These are phyloP conservation scores for Ceratocystis lukuohia DNA, from an alignment of 2,329 filamentous ascomycete species.

Conservation along the genomic window DNA sequence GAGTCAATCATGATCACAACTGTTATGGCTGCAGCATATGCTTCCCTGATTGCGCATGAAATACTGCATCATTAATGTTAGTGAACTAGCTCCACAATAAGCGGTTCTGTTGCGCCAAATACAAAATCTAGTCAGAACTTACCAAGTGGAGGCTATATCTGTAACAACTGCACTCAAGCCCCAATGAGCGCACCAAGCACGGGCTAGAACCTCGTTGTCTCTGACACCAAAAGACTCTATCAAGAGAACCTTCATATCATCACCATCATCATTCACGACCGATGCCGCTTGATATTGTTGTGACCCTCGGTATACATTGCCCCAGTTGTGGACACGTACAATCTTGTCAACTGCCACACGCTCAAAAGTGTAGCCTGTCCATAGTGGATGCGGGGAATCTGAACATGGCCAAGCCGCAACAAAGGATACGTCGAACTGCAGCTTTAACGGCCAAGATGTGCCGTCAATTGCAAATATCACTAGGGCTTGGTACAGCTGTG, in stretches of 20 bases:
- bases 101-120: not conserved
- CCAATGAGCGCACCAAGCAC: constrained; percentile 67
- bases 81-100: not conserved
- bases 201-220: constrained; percentile 63
- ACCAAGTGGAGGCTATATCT: constrained; percentile 55
- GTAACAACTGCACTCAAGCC: constrained; percentile 58
- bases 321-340: constrained; percentile 54
- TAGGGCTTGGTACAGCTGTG: constrained; percentile 44
- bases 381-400: constrained; percentile 53
- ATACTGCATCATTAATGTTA: constrained; percentile 34
- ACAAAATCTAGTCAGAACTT: constrained; percentile 25
- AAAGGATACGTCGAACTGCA: constrained; percentile 53
- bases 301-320: constrained; percentile 29
- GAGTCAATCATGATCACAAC: constrained; percentile 56
- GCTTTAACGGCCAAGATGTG: constrained; percentile 47
- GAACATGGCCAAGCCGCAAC: constrained; percentile 52
- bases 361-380: constrained; percentile 55
- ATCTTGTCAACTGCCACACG: constrained; percentile 50
- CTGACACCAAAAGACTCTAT: constrained; percentile 59
- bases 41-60: constrained; percentile 61
- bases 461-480: constrained; percentile 52
- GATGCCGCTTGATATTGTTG: constrained; percentile 18
- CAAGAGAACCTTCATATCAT: constrained; percentile 43
- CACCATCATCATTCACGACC: constrained; percentile 21
- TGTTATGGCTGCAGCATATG: constrained; percentile 58